These are phyloP conservation scores for Phaeomoniella chlamydospora DNA, from an alignment of 2,329 filamentous ascomycete genomes.

Conservation along the genomic window DNA sequence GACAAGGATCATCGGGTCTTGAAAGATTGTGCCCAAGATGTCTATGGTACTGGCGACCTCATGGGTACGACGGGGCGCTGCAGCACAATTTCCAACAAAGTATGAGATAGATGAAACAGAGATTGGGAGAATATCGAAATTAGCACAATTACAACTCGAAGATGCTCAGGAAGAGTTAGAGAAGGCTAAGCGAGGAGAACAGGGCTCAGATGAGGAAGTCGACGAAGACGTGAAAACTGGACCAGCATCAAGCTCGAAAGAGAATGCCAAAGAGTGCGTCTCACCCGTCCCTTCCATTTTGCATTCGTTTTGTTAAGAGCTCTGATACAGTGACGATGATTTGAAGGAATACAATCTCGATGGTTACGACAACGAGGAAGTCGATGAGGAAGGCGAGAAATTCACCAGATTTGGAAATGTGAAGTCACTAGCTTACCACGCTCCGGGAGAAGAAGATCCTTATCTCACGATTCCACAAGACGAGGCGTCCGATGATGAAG, in stretches of 20 bases:
- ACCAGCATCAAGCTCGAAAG: constrained; percentile 10
- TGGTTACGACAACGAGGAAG: constrained; percentile 78
- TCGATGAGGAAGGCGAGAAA: constrained; percentile 50
- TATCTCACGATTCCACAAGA: constrained; percentile 78
- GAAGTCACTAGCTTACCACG: constrained; percentile 85
- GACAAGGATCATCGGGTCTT: not conserved
- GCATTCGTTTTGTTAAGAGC: too few relatives aligned
- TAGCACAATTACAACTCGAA: constrained; percentile 69
- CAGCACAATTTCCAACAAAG: constrained; percentile 60
- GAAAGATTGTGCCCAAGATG: constrained; percentile 16
- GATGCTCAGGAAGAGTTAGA: constrained; percentile 80
- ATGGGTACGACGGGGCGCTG: constrained; percentile 65
- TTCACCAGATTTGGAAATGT: constrained; percentile 93
- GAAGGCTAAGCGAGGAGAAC: constrained; percentile 44
- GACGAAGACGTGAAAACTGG: constrained; percentile 16
- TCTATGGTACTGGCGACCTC: constrained; percentile 62
- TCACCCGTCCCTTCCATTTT: constrained; percentile 2
- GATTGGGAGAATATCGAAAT: constrained; percentile 58
- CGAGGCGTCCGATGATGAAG: constrained; percentile 55
- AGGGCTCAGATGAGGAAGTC: constrained; percentile 21
- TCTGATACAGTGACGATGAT: constrained; percentile 50
- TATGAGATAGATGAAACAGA: constrained; percentile 64
- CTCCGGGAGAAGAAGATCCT: constrained; percentile 85
- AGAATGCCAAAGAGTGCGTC: constrained; percentile 11
- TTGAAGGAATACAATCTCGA: constrained; percentile 94